These are phyloP conservation scores for Gnomoniopsis smithogilvyi DNA, from an alignment of 2,329 filamentous ascomycete species.

Conservation along the genomic window DNA sequence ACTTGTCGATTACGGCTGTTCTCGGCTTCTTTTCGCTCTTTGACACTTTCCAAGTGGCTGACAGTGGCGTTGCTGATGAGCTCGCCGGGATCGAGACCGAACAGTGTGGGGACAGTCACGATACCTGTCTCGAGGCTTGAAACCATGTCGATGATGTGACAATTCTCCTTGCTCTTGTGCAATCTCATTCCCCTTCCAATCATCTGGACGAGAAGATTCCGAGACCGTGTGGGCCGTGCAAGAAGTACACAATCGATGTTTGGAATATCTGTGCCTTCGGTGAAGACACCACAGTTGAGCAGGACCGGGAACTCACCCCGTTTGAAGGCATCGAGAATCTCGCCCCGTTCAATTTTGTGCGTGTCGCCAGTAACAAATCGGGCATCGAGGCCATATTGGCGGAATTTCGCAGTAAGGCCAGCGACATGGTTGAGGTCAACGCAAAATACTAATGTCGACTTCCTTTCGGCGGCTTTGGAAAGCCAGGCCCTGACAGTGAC, in stretches of 20 bases:
- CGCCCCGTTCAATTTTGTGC: conserved; percentile 61
- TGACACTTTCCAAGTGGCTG: conserved; percentile 57
- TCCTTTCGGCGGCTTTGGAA: conserved; percentile 67
- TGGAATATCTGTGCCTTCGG: conserved; percentile 95
- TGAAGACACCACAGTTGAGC: conserved; percentile 94
- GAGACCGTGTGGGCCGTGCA: conserved; percentile 82
- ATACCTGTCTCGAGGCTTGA: conserved; percentile 80
- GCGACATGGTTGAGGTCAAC: conserved; percentile 83
- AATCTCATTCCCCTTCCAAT: conserved; percentile 91
- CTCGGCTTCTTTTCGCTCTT: conserved; percentile 43
- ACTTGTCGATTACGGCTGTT: conserved; percentile 30
- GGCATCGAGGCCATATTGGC: conserved; percentile 75
- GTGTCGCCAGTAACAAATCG: conserved; percentile 85
- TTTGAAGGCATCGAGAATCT: conserved; percentile 73
- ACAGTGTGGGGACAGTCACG: conserved; percentile 85
- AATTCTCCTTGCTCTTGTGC: conserved; percentile 76
- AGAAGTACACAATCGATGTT: conserved; percentile 94
- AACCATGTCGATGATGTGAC: conserved; percentile 96
- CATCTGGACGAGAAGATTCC: conserved; percentile 96
- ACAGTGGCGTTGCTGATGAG: conserved; percentile 66
- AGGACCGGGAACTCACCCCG: conserved; percentile 77
- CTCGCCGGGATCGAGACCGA: conserved; percentile 83
- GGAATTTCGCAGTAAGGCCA: conserved; percentile 72
- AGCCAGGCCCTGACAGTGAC: conserved; percentile 85
- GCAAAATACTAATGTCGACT: conserved; percentile 91